These are phyloP conservation scores for Alternaria viburni DNA, from an alignment of 2,329 filamentous ascomycete genomes.

Conservation along the genomic window DNA sequence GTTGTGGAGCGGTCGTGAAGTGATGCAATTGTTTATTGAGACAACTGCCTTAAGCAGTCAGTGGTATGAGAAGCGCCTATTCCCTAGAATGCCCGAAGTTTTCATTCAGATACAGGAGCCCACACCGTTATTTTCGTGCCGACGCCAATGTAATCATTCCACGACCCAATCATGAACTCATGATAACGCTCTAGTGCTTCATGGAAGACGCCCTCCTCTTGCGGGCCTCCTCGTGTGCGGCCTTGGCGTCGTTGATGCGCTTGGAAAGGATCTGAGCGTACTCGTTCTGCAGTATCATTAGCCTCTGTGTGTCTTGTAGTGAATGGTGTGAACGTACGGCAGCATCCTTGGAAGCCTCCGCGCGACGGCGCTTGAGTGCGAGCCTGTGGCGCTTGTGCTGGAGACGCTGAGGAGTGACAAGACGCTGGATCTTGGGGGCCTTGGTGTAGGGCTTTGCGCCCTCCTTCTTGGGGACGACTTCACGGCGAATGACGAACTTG, in stretches of 20 bases:
- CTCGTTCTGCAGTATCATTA: constrained; percentile 74
- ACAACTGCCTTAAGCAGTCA: constrained; percentile 46
- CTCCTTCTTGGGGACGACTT: constrained; percentile 94
- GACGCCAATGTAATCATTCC: constrained; percentile 48
- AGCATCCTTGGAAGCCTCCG: constrained; percentile 98
- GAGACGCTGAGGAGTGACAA: constrained; percentile 98
- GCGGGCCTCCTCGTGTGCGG: constrained; percentile 88
- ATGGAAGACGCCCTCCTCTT: constrained; percentile 93
- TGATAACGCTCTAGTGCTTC: constrained; percentile 46
- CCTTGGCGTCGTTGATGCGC: constrained; percentile 96
- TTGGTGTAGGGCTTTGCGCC: constrained; percentile 99
- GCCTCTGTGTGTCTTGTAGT: not conserved
- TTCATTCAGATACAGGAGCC: constrained; percentile 42
- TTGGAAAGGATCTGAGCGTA: constrained; percentile 95
- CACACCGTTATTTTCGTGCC: constrained; percentile 43
- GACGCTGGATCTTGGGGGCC: constrained; percentile 99
- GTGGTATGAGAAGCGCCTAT: constrained; percentile 44
- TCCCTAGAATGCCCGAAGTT: constrained; percentile 42
- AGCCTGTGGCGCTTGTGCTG: constrained; percentile 99
- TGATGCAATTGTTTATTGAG: constrained; percentile 48
- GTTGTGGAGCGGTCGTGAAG: constrained; percentile 26
- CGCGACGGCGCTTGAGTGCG: constrained; percentile 96
- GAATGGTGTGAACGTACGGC: constrained; percentile 69
- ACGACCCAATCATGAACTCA: constrained; percentile 42
- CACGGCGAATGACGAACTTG: constrained; percentile 99